Evolutionary conservation across 2,329 filamentous ascomycete genomes (phyloP).

Genomic region (Periconia macrospinosa): DNA sequence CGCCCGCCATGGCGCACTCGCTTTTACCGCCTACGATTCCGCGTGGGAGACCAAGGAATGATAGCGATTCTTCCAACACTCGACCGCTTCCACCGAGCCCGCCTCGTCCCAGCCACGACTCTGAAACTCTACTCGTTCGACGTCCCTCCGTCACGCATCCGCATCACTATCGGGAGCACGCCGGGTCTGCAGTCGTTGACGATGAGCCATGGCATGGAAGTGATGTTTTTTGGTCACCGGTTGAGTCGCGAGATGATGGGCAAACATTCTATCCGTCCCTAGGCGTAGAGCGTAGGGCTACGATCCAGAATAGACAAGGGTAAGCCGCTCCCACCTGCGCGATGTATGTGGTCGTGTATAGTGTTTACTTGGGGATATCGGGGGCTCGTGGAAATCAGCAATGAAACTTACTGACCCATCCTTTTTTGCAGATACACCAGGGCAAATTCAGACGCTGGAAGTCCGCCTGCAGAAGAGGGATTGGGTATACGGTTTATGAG

Average conservation of each 20-base stretch:
- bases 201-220: not conserved
- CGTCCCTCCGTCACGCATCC: not conserved
- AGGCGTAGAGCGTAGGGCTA: not conserved
- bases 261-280: not conserved
- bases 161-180: not conserved
- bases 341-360: too few species aligned
- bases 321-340: not conserved
- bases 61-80: constrained; percentile 13
- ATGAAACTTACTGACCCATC: not conserved
- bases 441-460: not conserved
- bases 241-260: not conserved
- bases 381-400: not conserved
- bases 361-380: too few species aligned
- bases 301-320: not conserved
- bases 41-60: constrained; percentile 8
- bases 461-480: not conserved
- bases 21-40: constrained; percentile 20
- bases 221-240: not conserved
- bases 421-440: not conserved
- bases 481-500: not conserved
- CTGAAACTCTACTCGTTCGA: not conserved
- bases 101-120: not conserved
- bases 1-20: constrained; percentile 21
- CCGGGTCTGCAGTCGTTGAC: not conserved
- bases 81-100: not conserved